A percentile compares a stretch with the other conserved stretches of the same genome.
These are phyloP conservation scores for Rhamnella rubrinervis DNA, from an alignment of 331 rosid species.

Conservation along the genomic window DNA sequence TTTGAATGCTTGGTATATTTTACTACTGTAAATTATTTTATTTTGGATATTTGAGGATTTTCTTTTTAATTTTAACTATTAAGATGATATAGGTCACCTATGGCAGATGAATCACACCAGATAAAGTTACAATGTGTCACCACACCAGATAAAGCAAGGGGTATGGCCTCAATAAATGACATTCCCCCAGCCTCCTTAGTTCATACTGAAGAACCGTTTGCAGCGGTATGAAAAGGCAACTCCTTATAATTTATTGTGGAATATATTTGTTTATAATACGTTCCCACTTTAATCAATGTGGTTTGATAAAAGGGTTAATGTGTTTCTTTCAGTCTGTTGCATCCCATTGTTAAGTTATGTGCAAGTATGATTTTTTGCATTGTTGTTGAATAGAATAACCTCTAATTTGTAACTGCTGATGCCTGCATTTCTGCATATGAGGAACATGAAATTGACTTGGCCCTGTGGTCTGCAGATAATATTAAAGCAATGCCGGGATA, in stretches of 20 bases:
- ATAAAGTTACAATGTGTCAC: constrained; percentile 50
- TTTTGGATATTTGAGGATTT: not conserved
- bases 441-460: not conserved
- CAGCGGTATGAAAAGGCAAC: constrained; percentile 43
- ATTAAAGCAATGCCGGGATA: constrained; percentile 72
- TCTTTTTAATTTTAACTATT: constrained; percentile 20
- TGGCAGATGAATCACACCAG: constrained; percentile 58
- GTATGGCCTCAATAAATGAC: constrained; percentile 55
- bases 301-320: not conserved
- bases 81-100: constrained; percentile 33
- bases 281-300: not conserved
- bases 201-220: constrained; percentile 78
- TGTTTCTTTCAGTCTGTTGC: not conserved
- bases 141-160: constrained; percentile 62
- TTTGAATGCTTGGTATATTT: not conserved
- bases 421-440: not conserved
- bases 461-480: constrained; percentile 49
- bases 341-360: not conserved
- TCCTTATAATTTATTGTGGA: constrained; percentile 7
- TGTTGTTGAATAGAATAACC: not conserved
- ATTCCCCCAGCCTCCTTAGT: constrained; percentile 65
- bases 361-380: not conserved
- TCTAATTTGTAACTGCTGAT: not conserved
- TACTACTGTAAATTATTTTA: not conserved
- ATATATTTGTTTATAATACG: not conserved